Base-by-base conservation (phyloP, 106 monocot species). In the Dioscorea zingiberensis region DNA sequence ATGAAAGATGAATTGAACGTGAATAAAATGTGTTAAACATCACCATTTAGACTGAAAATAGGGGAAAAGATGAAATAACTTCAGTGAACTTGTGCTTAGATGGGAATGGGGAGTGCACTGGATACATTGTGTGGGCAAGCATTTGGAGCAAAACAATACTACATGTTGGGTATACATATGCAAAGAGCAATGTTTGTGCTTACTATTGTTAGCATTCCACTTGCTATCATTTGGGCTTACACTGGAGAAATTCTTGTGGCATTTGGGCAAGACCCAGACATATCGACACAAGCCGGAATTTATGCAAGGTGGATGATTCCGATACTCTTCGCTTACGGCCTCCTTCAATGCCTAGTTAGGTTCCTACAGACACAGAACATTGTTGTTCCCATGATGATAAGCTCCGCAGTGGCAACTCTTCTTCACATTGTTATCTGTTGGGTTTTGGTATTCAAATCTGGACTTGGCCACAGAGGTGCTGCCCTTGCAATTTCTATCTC, bases 301-400 rank as follows among this genome's bases (percentile, higher is more conserved):
- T 84, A 76, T 46, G 65, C 73, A 12, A 51, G 65, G 13, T 80
- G 76, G 69, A 76, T 84, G 76, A 73, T 84, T 65, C 84, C 84
- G 0, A 47, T 60, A 21, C 62, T 84, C 8, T 80, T 84, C 23
- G 79, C 68, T 0, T 84, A 66, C 38, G 76, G 69, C 21, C 19
- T 76, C 24, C 62, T 72, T 54, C 80, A 84, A 12, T 73, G 70
- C 49, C 60, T 46, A 1, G 23, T 51, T 18, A 71, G 73, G 27
- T 84, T 84, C 67, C 75, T 84, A 2, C 79, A 79, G 30, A 62
- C 69, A 0, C 84, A 84, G 21, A 76, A 71, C 26, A 65, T 76
- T 23, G 80, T 76, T 2, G 6, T 69, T 11, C 76, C 84, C 5
- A 29, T 76, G 65, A 60, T 84, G 75, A 9, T 79, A 3, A 63